Base-by-base conservation (phyloP, 805 yeast species). In the Candida taoyuanica region DNA sequence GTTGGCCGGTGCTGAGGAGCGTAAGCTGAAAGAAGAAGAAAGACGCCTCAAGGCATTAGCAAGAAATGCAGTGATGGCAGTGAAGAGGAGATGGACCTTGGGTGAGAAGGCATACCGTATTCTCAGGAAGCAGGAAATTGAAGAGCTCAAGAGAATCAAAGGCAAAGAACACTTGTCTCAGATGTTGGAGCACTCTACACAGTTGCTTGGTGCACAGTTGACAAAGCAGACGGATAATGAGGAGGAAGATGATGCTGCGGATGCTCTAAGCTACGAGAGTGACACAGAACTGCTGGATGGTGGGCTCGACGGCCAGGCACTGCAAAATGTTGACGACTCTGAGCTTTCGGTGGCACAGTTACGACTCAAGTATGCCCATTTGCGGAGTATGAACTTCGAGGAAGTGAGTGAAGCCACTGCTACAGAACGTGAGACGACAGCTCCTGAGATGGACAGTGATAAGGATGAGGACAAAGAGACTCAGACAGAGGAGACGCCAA, bases 101-200 rank as follows among this genome's bases (percentile, higher is more conserved):
- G 98, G 97, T 3, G 85, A 81, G 45, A 87, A 85, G 57, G 94
- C 86, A 1, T 81, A 74, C 55, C 71, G 69, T 34, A 83, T 79
- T 13, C 66, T 85, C 43, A 93, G 85, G 55, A 80, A 81, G 33
- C 77, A 81, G 44, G 86, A 84, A 48, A 81, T 74, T 43, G 95
- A 86, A 49, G 89, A 85, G 47, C 71, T 82, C 50, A 82, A 87
- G 55, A 76, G 85, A 37, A 74, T 76, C 8, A 78, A 82, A 53
- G 96, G 97, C 27, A 84, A 88, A 55, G 85, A 85, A 52, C 95
- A 89, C 56, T 68, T 91, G 40, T 78, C 86, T 40, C 82, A 86
- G 55, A 89, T 91, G 71, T 66, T 91, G 40, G 95, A 89, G 53
- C 93, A 89, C 53, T 86, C 96, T 17, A 86, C 96, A 0, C 89